These are phyloP conservation scores for Colletotrichum sidae DNA, from an alignment of 2,329 filamentous ascomycete genomes.

Conservation along the genomic window DNA sequence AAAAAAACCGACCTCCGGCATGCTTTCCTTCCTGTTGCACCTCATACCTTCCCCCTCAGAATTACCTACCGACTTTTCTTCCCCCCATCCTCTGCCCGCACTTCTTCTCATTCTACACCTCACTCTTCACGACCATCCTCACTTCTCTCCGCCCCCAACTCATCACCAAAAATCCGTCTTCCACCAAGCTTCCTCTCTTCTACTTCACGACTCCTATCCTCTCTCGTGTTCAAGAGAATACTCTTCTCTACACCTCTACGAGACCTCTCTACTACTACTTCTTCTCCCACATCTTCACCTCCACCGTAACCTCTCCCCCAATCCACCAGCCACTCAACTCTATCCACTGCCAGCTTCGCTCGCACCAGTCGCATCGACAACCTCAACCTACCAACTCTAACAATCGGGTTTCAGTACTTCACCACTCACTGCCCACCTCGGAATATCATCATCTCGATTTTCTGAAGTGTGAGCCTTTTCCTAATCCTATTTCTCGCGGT, in stretches of 20 bases:
- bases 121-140: conserved; percentile 41
- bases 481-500: not conserved
- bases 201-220: conserved; percentile 37
- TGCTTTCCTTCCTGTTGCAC: conserved; percentile 40
- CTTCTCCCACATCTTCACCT: conserved; percentile 37
- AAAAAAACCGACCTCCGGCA: conserved; percentile 27
- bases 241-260: conserved; percentile 12
- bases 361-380: conserved; percentile 18
- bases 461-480: too few relatives aligned
- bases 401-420: not conserved
- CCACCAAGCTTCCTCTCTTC: conserved; percentile 42
- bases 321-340: conserved; percentile 32
- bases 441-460: not conserved
- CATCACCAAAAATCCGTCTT: conserved; percentile 39
- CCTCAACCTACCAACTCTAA: conserved; percentile 11
- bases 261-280: conserved; percentile 35
- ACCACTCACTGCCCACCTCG: not conserved
- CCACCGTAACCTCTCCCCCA: conserved; percentile 24
- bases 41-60: conserved; percentile 14
- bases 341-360: conserved; percentile 14
- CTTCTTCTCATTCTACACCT: conserved; percentile 38
- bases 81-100: conserved; percentile 44
- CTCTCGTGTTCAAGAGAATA: not conserved
- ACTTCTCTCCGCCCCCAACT: conserved; percentile 40
- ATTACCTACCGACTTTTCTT: conserved; percentile 40